Percentiles rank a stretch among this genome's conserved stretches.
phyloP scores from a whole-genome alignment of 2,329 filamentous ascomycete species.

The Achaetomium macrosporum region DNA sequence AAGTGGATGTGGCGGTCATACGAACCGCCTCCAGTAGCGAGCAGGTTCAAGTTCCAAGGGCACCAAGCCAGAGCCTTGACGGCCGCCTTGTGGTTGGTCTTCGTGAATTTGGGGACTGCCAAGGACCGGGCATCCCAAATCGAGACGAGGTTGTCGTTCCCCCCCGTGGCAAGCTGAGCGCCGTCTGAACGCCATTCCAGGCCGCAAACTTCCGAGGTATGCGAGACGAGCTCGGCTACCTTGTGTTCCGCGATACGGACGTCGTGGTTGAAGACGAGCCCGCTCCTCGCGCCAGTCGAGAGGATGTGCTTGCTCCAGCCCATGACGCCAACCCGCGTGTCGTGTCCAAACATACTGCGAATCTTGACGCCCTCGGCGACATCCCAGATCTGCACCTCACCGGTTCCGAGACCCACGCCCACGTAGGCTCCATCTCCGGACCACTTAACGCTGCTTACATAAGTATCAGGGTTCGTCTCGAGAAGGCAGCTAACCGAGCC shows the following conservation, averaged over 20 bases:
- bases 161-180: conserved; percentile 92
- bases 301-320: conserved; percentile 98
- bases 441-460: conserved; percentile 98
- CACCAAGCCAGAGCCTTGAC: conserved; percentile 99
- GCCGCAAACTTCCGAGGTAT: conserved; percentile 96
- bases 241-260: conserved; percentile 98
- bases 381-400: conserved; percentile 99
- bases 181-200: conserved; percentile 97
- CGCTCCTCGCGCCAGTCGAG: conserved; percentile 89
- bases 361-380: conserved; percentile 92
- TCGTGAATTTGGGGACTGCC: conserved; percentile 93
- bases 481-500: conserved; percentile 84
- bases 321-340: conserved; percentile 95
- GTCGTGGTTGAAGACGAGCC: conserved; percentile 97
- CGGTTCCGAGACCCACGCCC: conserved; percentile 86
- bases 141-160: conserved; percentile 97
- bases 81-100: conserved; percentile 98
- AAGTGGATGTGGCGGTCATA: conserved; percentile 99
- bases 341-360: conserved; percentile 96
- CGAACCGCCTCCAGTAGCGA: conserved; percentile 91
- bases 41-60: conserved; percentile 96
- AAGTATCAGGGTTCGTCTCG: conserved; percentile 84
- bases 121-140: conserved; percentile 98
- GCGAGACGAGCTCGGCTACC: conserved; percentile 90
- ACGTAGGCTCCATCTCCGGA: conserved; percentile 96